Percentiles rank a stretch among this genome's conserved stretches.
Conservation (phyloP, 1,139 yeast species). For the Zygoascus hellenicus region DNA sequence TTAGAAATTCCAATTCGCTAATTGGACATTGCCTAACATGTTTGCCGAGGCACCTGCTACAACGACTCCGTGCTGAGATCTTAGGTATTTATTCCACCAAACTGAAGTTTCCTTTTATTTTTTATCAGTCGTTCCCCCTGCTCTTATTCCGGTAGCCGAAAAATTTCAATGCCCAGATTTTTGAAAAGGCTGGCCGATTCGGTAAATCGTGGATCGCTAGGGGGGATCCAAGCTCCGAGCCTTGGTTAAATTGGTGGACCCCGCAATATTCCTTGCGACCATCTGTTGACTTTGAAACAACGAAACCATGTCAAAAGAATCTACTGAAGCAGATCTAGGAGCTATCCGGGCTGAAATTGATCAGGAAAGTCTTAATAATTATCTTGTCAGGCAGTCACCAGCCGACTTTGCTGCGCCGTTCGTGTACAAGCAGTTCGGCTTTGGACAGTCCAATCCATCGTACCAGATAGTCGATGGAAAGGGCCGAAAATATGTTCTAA, state of each 20-base stretch:
- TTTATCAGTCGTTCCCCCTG: no score
- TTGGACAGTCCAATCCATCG: constrained; percentile 67
- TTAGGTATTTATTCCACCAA: no score
- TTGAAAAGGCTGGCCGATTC: no score
- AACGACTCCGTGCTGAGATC: no score
- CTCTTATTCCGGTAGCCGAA: no score
- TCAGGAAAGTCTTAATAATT: constrained; percentile 32
- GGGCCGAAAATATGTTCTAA: constrained; percentile 45
- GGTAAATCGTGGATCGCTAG: no score
- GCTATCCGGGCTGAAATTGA: constrained; percentile 37
- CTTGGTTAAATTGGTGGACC: no score
- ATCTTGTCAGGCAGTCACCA: constrained; percentile 18
- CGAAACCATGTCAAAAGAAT: constrained; percentile 13
- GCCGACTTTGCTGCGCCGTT: constrained; percentile 23
- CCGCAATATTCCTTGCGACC: no score
- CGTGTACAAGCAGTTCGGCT: constrained; percentile 47
- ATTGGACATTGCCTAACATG: neutral
- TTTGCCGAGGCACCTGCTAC: neutral
- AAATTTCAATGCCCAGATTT: no score
- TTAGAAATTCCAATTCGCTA: neutral
- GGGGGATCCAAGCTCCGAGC: no score
- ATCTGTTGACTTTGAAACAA: no score
- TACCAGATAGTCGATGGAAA: constrained; percentile 44
- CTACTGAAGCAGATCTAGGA: constrained; percentile 35
- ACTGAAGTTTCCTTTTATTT: no score